phyloP scores from a whole-genome alignment of 495 filamentous ascomycete genomes.

The Copromyces sp. region DNA sequence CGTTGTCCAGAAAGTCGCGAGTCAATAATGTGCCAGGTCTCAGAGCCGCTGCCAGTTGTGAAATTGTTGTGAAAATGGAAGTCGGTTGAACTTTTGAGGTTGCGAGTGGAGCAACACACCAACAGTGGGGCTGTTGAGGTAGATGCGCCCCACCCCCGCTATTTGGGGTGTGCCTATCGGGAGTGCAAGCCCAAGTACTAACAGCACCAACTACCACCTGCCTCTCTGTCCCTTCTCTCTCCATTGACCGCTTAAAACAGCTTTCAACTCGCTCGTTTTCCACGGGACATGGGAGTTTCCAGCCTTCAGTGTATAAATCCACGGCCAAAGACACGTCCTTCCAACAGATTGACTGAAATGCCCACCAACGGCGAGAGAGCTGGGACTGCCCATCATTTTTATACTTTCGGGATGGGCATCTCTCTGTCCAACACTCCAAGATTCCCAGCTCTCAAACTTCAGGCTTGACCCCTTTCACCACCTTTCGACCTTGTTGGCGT shows the following conservation, averaged over 20 bases:
- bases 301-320: background rate
- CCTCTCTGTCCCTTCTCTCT: background rate
- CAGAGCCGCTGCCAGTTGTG: background rate
- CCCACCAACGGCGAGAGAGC: background rate
- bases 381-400: background rate
- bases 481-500: background rate
- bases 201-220: no score
- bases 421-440: background rate
- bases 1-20: no score
- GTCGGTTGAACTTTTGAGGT: background rate
- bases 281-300: background rate
- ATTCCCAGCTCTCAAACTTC: background rate
- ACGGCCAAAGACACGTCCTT: background rate
- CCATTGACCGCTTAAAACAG: background rate
- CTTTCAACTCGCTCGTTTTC: background rate
- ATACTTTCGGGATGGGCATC: background rate
- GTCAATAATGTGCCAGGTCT: background rate
- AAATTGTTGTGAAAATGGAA: background rate
- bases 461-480: background rate
- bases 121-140: background rate
- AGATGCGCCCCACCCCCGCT: background rate
- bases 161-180: background rate
- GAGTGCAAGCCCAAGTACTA: no score
- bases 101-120: background rate
- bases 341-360: background rate